Conservation (phyloP, 768 basidiomycete species). For the Strobilomyces confusus region DNA sequence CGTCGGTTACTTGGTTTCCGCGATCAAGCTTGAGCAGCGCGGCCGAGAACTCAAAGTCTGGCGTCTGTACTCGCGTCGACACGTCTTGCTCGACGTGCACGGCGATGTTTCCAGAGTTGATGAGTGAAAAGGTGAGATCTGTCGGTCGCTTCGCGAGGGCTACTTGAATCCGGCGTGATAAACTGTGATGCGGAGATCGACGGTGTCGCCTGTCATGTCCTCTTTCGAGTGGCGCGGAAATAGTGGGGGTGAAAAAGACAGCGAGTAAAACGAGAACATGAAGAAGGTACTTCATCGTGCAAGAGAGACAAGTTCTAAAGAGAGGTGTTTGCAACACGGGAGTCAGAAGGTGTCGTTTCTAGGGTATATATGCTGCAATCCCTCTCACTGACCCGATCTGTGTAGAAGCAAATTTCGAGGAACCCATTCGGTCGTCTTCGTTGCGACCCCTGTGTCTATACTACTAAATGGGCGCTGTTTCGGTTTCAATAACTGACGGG, state of each 20-base stretch:
- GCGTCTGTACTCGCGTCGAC: background rate
- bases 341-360: background rate
- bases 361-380: background rate
- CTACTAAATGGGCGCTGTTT: background rate
- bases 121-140: constrained; percentile 4
- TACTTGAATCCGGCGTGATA: constrained; percentile 3
- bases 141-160: background rate
- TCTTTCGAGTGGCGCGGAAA: constrained; percentile 1
- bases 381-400: background rate
- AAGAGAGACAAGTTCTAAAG: background rate
- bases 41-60: background rate
- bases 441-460: background rate
- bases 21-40: background rate
- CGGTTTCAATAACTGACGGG: background rate
- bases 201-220: background rate
- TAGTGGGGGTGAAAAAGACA: background rate
- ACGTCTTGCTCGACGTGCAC: background rate
- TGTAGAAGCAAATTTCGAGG: background rate
- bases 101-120: background rate
- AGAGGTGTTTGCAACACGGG: background rate
- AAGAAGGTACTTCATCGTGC: background rate
- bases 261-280: background rate
- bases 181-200: constrained; percentile 1
- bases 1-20: background rate
- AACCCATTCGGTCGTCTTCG: background rate